A percentile compares a stretch with the other conserved stretches of the same genome.
phyloP scores from a whole-genome alignment of 768 basidiomycete species.

The Tylopilus balloui region DNA sequence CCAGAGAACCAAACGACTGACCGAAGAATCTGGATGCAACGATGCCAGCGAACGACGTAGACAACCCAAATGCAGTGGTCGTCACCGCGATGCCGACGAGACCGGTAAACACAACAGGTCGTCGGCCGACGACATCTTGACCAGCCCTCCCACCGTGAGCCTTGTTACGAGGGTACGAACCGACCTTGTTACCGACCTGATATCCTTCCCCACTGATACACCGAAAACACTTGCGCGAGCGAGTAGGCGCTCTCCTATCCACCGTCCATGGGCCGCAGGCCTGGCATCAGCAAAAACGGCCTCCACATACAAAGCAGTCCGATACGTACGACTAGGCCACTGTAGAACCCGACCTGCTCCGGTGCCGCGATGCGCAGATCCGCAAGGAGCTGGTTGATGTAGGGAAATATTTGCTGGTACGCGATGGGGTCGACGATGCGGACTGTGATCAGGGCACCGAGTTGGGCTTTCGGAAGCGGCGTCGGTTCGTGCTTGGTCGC shows the following conservation, averaged over 20 bases:
- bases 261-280: no score
- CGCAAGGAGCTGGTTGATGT: constrained; percentile 60
- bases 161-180: no score
- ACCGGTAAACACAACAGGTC: constrained; percentile 55
- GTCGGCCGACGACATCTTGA: constrained; percentile 55
- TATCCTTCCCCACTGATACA: constrained; percentile 57
- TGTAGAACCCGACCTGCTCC: constrained; percentile 60
- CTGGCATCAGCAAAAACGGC: neutral
- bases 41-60: constrained; percentile 44
- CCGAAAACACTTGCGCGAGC: constrained; percentile 53
- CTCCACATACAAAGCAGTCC: constrained; percentile 11
- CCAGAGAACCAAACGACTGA: constrained; percentile 21
- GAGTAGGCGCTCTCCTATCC: constrained; percentile 61
- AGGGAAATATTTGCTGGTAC: constrained; percentile 60
- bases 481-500: neutral
- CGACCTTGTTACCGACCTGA: constrained; percentile 40
- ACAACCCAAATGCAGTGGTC: constrained; percentile 52
- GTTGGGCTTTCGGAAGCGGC: constrained; percentile 43
- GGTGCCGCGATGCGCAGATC: constrained; percentile 50
- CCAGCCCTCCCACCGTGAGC: neutral
- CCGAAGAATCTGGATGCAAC: constrained; percentile 50
- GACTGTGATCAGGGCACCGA: constrained; percentile 38
- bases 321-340: constrained; percentile 51
- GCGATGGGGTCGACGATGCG: constrained; percentile 57
- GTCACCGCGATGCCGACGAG: constrained; percentile 47